Evolutionary conservation across 163 green algal genomes (phyloP).

Genomic region (Prototheca stagnorum): DNA sequence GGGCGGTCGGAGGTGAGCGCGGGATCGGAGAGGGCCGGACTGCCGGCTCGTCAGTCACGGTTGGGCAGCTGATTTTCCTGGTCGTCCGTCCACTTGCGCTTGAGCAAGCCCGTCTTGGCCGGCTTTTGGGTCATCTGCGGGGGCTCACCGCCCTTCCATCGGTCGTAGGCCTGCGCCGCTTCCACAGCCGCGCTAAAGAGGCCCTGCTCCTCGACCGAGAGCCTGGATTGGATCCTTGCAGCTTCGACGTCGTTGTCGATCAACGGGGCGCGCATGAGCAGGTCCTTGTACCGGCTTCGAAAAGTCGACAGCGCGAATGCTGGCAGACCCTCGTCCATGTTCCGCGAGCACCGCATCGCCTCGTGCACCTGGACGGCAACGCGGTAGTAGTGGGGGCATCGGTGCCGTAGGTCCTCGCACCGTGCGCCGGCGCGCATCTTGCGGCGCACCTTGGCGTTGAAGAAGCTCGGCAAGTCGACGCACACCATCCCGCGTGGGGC

Average conservation of each 20-base stretch:
- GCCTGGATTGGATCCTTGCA: conserved; percentile 3
- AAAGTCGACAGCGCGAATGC: conserved; percentile 26
- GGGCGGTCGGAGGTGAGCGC: too few species aligned
- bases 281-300: conserved; percentile 29
- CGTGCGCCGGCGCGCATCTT: conserved; percentile 29
- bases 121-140: neutral
- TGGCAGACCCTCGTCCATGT: conserved; percentile 13
- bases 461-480: conserved; percentile 23
- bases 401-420: conserved; percentile 29
- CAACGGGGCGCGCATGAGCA: conserved; percentile 9
- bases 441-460: conserved; percentile 26
- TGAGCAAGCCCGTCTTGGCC: conserved; percentile 1
- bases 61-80: neutral
- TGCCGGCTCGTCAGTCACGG: neutral
- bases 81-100: conserved; percentile 14
- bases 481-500: conserved; percentile 20
- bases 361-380: conserved; percentile 18
- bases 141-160: conserved; percentile 5
- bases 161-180: conserved; percentile 3
- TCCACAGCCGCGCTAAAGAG: conserved; percentile 13
- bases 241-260: conserved; percentile 5
- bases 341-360: conserved; percentile 10
- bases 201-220: conserved; percentile 8
- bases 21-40: too few species aligned
- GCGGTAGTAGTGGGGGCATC: conserved; percentile 35